Evolutionary conservation across 129 eudicot species (phyloP), one percentile per base, ranked within the genome.

Genomic region (Helichrysum umbraculigerum): DNA sequence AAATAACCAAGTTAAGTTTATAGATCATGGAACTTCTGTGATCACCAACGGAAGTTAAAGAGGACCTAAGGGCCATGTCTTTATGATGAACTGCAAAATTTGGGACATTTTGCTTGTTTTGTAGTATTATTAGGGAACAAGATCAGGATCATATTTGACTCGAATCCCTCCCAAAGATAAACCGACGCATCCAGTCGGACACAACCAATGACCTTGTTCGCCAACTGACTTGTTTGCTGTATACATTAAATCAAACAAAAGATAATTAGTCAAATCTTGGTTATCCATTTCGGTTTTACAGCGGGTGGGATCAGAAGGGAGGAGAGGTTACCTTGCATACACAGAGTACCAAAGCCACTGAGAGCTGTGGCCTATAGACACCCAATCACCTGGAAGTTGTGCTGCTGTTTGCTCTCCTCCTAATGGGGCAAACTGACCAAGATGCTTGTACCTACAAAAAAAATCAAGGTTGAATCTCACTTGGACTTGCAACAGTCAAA

Each of bases 341-440:
- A 92, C 88, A 37, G 97, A 92, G 82, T 92, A 92, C 97, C 97
- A 92, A 60, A 92, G 92, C 97, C 97, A 92, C 78, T 92, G 97
- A 68, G 87, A 81, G 83, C 97, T 92, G 14, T 87, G 96, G 51
- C 97, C 97, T 73, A 92, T 92, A 29, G 97, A 92, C 77, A 92
- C 96, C 97, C 97, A 92, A 82, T 92, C 97, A 83, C 97, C 97
- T 15, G 97, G 97, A 69, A 91, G 97, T 81, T 91, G 91, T 30
- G 96, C 96, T 7, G 92, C 96, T 35, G 96, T 90, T 68, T 90
- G 92, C 81, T 90, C 96, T 51, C 96, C 96, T 34, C 96, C 96
- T 74, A 90, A 72, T 20, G 96, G 96, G 71, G 96, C 96, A 87
- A 90, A 90, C 72, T 90, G 96, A 57, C 96, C 96, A 59, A 90